Base-by-base conservation (phyloP, 805 yeast genomes). In the Suhomyces xylopsoci region DNA sequence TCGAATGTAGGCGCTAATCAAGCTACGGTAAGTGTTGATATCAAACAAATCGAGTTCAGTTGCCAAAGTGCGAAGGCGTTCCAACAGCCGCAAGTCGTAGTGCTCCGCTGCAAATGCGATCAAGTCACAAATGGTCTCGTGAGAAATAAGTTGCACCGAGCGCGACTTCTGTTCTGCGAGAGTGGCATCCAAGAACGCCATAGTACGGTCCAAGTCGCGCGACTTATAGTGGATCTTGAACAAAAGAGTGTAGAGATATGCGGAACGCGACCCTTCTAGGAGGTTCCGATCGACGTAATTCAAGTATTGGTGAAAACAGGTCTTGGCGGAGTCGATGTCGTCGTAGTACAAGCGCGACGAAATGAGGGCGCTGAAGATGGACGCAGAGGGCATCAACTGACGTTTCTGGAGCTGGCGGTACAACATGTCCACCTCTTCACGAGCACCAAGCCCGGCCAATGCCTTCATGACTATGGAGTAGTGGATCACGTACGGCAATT, bases 401-500 rank as follows among this genome's bases (percentile, higher is more conserved):
- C 84, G 70, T 49, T 71, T 65, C 5, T 69, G 45, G 28, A 83
- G 59, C 59, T 81, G 79, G n/a, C 68, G 54, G 66, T 75, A 85
- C 52, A 88, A 68, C 52, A 62, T 66, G 25, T 78, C 80, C 9
- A 80, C 83, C 62, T 76, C 79, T 40, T 65, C 75, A 41, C 61
- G 66, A 57, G 80, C 82, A 8, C 81, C 85, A 32, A 71, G 63
- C 4, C 61, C 56, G 0, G 88, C 84, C 54, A 88, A 68, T 0
- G 87, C 82, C 50, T 73, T 67, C 80, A 88, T 83, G 10, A 85
- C 83, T 15, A 82, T 77, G 3, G 80, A 74, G 62, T 87, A 87
- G 58, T 87, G 89, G 26, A 64, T 61, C 28, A 75, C 67, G 47
- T 76, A 76, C 1, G 88, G 88, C 24, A 81, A 65, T 42, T 79